Evolutionary conservation across 805 yeast species (phyloP), one percentile per base, ranked within the genome.

Genomic region (Ogataea thermomethanolica): DNA sequence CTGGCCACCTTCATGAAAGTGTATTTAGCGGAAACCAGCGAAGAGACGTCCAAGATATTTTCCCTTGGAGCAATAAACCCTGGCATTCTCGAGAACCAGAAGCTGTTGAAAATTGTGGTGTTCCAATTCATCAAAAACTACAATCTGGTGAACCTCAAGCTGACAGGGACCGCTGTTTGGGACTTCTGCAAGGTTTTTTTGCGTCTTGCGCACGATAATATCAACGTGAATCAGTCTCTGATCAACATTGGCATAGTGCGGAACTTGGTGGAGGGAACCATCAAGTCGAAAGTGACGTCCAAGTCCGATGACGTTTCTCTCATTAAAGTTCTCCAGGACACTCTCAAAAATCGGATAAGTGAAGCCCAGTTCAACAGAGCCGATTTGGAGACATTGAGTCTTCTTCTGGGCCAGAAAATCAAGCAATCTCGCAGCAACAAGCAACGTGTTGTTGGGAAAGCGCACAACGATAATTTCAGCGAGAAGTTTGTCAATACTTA

Each of bases 41-140:
- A 70, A 20, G 91, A 84, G 47, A 62, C 75, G 22, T 70, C 75
- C 7, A 76, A 73, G 56, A 70, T 84, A 2, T 71, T 84, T 32
- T 79, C 89, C 1, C 59, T 84, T 29, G 95, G 95, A 1, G 75
- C 82, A 22, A 78, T 80, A 37, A 84, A 84, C 52, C 80, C 81
- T 4, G 87, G 81, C 35, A 85, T 84, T 26, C 60, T 67, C 9
- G 65, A 64, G 37, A 80, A 81, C 51, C 71, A 79, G 29, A 65
- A 65, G 8, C 37, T 58, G 1, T 58, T 84, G 31, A 69, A 79
- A 52, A 58, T 69, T 5, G 61, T 67, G 22, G 73, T 83, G 3
- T 74, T 83, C 39, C 67, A 65, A 23, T 64, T 76, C 44, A 62
- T 80, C 24, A 73, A 73, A 45, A 58, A 54, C 27, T 69, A 74